A percentile compares a stretch with the other conserved stretches of the same genome.
Conservation (phyloP, 768 basidiomycete genomes). For the Candolleomyces aberdarensis region DNA sequence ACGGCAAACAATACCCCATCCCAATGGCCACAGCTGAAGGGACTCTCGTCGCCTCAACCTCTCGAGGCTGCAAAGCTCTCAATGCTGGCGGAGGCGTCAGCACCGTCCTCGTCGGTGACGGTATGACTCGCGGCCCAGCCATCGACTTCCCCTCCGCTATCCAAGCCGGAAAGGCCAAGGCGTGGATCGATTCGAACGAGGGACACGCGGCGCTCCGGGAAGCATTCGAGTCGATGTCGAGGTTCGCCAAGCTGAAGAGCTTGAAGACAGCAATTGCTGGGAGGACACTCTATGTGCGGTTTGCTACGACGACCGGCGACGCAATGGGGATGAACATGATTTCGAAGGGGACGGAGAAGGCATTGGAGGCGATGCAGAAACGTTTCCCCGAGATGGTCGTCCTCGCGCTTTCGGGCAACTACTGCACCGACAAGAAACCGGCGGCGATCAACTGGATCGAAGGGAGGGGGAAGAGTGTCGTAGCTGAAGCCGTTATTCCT, state of each 20-base stretch:
- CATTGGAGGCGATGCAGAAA: conserved; percentile 74
- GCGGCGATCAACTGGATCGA: conserved; percentile 98
- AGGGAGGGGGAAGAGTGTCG: conserved; percentile 95
- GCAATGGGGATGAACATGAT: conserved; percentile 99
- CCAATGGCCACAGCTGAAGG: conserved; percentile 99
- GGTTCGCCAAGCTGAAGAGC: conserved; percentile 64
- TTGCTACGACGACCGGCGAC: conserved; percentile 92
- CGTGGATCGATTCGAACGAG: conserved; percentile 81
- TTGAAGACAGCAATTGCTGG: conserved; percentile 75
- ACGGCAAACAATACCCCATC: conserved; percentile 80
- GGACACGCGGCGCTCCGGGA: conserved; percentile 72
- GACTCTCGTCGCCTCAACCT: conserved; percentile 43
- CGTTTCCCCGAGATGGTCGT: conserved; percentile 76
- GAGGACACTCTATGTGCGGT: conserved; percentile 88
- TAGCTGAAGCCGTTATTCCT: conserved; percentile 69
- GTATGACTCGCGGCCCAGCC: conserved; percentile 97
- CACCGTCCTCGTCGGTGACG: conserved; percentile 89
- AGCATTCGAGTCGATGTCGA: conserved; percentile 94
- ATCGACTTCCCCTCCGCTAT: conserved; percentile 87
- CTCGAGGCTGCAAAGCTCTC: conserved; percentile 96
- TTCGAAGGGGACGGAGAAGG: conserved; percentile 95
- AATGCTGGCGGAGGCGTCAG: conserved; percentile 95
- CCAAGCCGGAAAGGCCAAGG: conserved; percentile 78
- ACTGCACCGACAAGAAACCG: too few species aligned
- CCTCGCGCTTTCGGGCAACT: too few species aligned